A percentile compares a stretch with the other conserved stretches of the same genome.
phyloP scores from a whole-genome alignment of 768 basidiomycete genomes.

The Polyporus arcularius region DNA sequence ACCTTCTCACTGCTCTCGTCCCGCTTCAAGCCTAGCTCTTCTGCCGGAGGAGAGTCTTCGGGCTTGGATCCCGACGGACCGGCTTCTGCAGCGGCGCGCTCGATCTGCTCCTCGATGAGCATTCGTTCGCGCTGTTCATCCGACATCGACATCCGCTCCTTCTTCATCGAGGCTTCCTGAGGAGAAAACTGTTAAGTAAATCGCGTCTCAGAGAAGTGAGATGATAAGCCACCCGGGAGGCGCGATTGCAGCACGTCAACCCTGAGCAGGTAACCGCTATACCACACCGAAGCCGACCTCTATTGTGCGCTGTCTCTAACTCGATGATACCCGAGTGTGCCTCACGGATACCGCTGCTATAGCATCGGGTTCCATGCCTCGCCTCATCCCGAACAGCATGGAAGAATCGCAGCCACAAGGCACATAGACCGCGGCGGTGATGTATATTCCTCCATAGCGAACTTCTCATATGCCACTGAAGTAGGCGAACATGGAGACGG shows the following conservation, averaged over 20 bases:
- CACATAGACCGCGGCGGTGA: too few relatives aligned
- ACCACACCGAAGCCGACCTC: not conserved
- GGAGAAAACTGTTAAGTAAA: not conserved
- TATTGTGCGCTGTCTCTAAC: not conserved
- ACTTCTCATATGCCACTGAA: too few relatives aligned
- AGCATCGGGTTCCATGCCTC: too few relatives aligned
- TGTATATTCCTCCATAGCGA: too few relatives aligned
- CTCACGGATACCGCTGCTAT: too few relatives aligned
- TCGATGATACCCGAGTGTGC: not conserved
- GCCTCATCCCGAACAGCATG: too few relatives aligned
- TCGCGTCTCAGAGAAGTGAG: not conserved
- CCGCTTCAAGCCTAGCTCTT: constrained; percentile 66
- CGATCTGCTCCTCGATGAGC: constrained; percentile 92
- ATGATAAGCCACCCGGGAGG: not conserved
- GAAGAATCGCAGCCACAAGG: too few relatives aligned
- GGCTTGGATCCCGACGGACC: constrained; percentile 30
- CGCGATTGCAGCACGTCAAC: not conserved
- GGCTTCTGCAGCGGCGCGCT: constrained; percentile 67
- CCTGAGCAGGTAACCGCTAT: not conserved
- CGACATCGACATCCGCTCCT: constrained; percentile 86
- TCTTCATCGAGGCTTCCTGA: constrained; percentile 84
- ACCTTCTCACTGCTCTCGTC: constrained; percentile 75
- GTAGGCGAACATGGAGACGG: too few relatives aligned
- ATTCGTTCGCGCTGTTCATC: constrained; percentile 94
- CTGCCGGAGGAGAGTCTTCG: constrained; percentile 30